phyloP scores from a whole-genome alignment of 1,139 yeast genomes.

The Kodamaea suecica region DNA sequence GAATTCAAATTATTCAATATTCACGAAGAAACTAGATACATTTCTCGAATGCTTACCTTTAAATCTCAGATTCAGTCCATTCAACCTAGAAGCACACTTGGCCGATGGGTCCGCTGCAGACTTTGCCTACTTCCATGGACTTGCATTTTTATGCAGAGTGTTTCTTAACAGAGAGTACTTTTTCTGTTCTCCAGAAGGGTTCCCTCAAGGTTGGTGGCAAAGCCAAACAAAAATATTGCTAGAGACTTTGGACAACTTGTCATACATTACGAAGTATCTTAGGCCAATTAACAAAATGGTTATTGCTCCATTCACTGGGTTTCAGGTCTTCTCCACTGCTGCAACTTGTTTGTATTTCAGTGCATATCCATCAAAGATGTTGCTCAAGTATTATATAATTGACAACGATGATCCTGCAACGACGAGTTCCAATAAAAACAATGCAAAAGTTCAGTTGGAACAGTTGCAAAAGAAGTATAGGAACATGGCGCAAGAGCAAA shows the following conservation, averaged over 20 bases:
- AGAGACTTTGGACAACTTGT: conserved; percentile 23
- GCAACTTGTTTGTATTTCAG: conserved; percentile 32
- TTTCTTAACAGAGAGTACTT: conserved; percentile 36
- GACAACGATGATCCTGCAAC: background rate
- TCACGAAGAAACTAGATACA: conserved; percentile 20
- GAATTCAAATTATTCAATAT: conserved; percentile 22
- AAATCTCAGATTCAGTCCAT: conserved; percentile 21
- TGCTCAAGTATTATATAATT: conserved; percentile 22
- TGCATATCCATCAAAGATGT: conserved; percentile 28
- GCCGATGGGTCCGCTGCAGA: conserved; percentile 31
- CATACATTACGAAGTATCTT: conserved; percentile 22
- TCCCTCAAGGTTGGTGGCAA: conserved; percentile 32
- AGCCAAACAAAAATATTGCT: conserved; percentile 21
- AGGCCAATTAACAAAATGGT: conserved; percentile 30
- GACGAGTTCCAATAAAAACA: background rate
- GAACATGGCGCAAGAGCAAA: conserved; percentile 18
- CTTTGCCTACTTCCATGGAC: conserved; percentile 36
- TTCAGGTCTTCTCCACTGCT: conserved; percentile 34
- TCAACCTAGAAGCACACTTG: conserved; percentile 31
- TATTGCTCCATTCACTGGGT: conserved; percentile 38
- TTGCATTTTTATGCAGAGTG: conserved; percentile 30
- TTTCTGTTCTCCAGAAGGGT: conserved; percentile 28
- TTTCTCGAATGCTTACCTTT: conserved; percentile 23
- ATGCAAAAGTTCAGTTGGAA: conserved; percentile 8
- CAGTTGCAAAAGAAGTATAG: conserved; percentile 18